phyloP scores from a whole-genome alignment of 768 basidiomycete species.

The Amanita jacksonii region DNA sequence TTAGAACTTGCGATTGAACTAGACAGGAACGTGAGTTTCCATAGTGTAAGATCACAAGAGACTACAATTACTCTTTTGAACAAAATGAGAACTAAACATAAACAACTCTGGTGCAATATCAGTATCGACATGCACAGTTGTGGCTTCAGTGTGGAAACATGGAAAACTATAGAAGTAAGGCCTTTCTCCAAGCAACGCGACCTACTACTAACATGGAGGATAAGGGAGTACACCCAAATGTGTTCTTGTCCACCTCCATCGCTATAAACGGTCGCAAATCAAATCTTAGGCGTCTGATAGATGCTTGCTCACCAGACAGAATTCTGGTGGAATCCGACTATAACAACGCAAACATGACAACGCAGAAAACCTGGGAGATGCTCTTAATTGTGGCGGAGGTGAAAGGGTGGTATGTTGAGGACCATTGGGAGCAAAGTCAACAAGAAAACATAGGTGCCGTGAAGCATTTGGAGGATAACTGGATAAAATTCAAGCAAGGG shows the following conservation, averaged over 20 bases:
- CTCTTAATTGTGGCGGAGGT: conserved; percentile 58
- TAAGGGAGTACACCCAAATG: conserved; percentile 64
- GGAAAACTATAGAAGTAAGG: conserved; percentile 65
- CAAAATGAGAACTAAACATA: conserved; percentile 48
- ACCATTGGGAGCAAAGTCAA: conserved; percentile 35
- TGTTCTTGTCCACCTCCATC: conserved; percentile 83
- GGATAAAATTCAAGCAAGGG: conserved; percentile 48
- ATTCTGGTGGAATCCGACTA: conserved; percentile 86
- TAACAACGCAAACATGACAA: conserved; percentile 50
- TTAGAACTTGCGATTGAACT: conserved; percentile 78
- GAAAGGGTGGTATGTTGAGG: conserved; percentile 72
- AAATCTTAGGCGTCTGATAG: conserved; percentile 55
- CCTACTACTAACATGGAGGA: not conserved
- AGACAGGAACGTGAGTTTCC: conserved; percentile 71
- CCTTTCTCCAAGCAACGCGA: conserved; percentile 4
- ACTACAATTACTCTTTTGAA: conserved; percentile 59
- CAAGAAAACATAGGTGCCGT: conserved; percentile 53
- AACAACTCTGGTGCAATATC: conserved; percentile 49
- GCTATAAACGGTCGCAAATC: conserved; percentile 71
- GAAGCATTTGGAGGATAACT: conserved; percentile 59
- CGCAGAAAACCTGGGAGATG: conserved; percentile 69
- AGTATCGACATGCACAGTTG: conserved; percentile 90
- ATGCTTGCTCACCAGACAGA: conserved; percentile 49
- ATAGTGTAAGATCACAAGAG: conserved; percentile 74
- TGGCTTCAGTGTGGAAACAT: conserved; percentile 69